A percentile compares a stretch with the other conserved stretches of the same genome.
These are phyloP conservation scores for Gentiana straminea DNA, from an alignment of 257 asterid species.

Conservation along the genomic window DNA sequence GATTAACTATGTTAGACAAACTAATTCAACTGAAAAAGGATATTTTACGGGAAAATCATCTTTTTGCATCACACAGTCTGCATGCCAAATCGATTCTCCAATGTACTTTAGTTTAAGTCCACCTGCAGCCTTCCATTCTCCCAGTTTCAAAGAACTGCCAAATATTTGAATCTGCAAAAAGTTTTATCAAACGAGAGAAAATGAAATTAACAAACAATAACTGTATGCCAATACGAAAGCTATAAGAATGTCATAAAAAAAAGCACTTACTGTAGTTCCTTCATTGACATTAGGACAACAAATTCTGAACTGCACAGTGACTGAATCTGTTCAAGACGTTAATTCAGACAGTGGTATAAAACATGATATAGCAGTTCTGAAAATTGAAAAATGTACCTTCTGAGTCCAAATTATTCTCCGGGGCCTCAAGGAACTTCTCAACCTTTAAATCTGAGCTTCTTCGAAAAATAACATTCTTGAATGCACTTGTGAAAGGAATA, in stretches of 20 bases:
- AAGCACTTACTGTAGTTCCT: constrained; percentile 59
- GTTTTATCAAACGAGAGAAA: background rate
- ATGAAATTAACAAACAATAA: too few species aligned
- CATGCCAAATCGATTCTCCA: constrained; percentile 80
- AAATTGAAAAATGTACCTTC: constrained; percentile 34
- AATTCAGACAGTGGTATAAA: constrained; percentile 12
- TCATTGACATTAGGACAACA: constrained; percentile 71
- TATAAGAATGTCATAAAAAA: constrained; percentile 8
- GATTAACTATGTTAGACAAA: constrained; percentile 11
- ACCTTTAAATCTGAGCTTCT: constrained; percentile 31
- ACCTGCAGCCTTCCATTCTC: constrained; percentile 66
- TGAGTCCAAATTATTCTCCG: constrained; percentile 23
- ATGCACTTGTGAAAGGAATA: constrained; percentile 83
- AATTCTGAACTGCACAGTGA: constrained; percentile 68
- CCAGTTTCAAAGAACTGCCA: constrained; percentile 70
- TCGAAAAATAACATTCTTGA: constrained; percentile 70
- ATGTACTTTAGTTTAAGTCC: constrained; percentile 59
- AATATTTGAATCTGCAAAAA: constrained; percentile 54
- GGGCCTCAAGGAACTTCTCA: constrained; percentile 38
- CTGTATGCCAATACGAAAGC: background rate
- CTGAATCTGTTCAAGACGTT: constrained; percentile 38
- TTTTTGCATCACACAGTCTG: constrained; percentile 51
- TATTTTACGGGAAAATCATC: constrained; percentile 86
- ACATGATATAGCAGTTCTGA: background rate
- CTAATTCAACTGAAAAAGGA: constrained; percentile 37